Conservation (phyloP, 805 yeast species). For the Lipomyces yamanashiensis region DNA sequence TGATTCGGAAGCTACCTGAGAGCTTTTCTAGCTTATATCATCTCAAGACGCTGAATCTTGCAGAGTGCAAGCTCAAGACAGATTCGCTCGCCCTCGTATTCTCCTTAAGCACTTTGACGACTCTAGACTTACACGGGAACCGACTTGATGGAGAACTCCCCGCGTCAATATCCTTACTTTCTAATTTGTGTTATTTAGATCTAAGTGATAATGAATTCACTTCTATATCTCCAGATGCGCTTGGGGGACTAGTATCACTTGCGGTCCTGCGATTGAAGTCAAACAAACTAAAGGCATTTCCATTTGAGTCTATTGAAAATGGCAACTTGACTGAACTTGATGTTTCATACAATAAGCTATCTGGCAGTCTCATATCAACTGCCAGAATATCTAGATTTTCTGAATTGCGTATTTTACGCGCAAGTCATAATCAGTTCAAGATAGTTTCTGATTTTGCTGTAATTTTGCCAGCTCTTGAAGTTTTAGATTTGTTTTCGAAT, state of each 20-base stretch:
- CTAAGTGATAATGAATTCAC: constrained; percentile 26
- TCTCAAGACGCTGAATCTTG: constrained; percentile 12
- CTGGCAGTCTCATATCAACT: constrained; percentile 30
- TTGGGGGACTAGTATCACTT: constrained; percentile 16
- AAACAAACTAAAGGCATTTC: constrained; percentile 28
- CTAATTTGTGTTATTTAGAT: constrained; percentile 16
- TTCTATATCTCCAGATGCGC: constrained; percentile 10
- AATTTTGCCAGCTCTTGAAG: constrained; percentile 31
- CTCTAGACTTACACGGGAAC: constrained; percentile 28
- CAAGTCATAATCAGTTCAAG: constrained; percentile 28
- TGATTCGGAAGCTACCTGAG: constrained; percentile 22
- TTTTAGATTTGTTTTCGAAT: constrained; percentile 26
- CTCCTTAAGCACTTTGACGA: constrained; percentile 14
- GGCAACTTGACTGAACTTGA: constrained; percentile 20
- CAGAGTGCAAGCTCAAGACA: constrained; percentile 25
- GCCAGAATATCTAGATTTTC: constrained; percentile 30
- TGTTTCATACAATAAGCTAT: constrained; percentile 24
- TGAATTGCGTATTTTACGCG: constrained; percentile 21
- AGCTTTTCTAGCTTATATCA: constrained; percentile 7
- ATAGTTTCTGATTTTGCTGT: constrained; percentile 34
- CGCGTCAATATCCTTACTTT: constrained; percentile 9
- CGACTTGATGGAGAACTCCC: constrained; percentile 32
- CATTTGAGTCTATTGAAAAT: constrained; percentile 22
- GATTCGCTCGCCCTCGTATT: constrained; percentile 13
- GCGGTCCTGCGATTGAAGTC: constrained; percentile 6